phyloP scores from a whole-genome alignment of 208 protist genomes.

The Phytomonas sp. region DNA sequence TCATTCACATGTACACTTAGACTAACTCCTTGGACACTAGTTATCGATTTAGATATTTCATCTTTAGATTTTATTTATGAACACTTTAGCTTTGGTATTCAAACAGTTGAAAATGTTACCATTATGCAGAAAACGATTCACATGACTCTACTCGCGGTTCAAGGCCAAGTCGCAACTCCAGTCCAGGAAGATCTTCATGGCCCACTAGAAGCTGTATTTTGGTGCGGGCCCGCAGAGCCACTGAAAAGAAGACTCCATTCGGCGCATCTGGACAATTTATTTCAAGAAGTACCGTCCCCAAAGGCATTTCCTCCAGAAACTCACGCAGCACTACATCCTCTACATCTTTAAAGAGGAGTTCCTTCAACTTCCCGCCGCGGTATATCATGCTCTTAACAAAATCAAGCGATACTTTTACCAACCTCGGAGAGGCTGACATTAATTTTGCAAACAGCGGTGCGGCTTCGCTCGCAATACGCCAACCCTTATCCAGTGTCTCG shows the following conservation, averaged over 20 bases:
- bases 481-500: slow-evolving; percentile 57
- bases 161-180: slow-evolving; percentile 56
- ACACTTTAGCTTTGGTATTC: background rate
- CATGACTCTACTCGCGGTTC: background rate
- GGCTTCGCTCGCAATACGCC: slow-evolving; percentile 68
- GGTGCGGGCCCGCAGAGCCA: slow-evolving; percentile 56
- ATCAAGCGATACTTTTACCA: slow-evolving; percentile 36
- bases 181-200: slow-evolving; percentile 75
- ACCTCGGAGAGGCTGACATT: slow-evolving; percentile 45
- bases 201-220: slow-evolving; percentile 69
- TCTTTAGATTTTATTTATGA: slow-evolving; percentile 9
- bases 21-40: background rate
- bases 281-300: slow-evolving; percentile 52
- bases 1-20: background rate
- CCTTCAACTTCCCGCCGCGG: slow-evolving; percentile 57
- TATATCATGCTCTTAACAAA: slow-evolving; percentile 44
- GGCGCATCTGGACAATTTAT: slow-evolving; percentile 30
- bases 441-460: slow-evolving; percentile 59
- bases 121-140: background rate
- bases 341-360: slow-evolving; percentile 40
- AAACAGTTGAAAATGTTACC: background rate
- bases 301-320: slow-evolving; percentile 30
- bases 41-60: background rate
- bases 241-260: slow-evolving; percentile 42
- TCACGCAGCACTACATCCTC: slow-evolving; percentile 32